Conservation (phyloP, 2,329 filamentous ascomycete species). For the Botrytis galanthina region DNA sequence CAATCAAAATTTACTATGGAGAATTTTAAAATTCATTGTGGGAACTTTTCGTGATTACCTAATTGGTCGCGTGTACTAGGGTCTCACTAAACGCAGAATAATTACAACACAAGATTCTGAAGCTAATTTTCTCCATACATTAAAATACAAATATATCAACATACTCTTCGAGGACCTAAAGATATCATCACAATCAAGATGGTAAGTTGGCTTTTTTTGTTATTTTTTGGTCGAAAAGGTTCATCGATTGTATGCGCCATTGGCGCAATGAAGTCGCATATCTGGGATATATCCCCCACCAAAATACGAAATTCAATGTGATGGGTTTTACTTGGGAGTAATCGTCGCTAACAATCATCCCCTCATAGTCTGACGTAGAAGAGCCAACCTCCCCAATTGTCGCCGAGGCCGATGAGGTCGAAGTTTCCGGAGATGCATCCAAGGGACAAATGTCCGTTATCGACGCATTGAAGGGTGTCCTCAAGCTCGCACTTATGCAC, state of each 20-base stretch:
- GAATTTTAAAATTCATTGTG: conserved; percentile 20
- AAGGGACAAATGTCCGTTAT: conserved; percentile 97
- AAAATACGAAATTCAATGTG: conserved; percentile 16
- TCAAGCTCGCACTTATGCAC: conserved; percentile 99
- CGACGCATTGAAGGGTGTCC: conserved; percentile 96
- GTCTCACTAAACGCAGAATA: conserved; percentile 17
- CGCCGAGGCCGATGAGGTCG: conserved; percentile 83
- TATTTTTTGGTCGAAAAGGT: background rate
- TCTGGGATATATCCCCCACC: background rate
- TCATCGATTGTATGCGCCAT: conserved; percentile 3
- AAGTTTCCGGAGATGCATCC: conserved; percentile 87
- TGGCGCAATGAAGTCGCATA: conserved; percentile 2
- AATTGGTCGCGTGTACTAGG: conserved; percentile 7
- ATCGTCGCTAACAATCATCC: background rate
- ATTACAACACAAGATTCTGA: conserved; percentile 21
- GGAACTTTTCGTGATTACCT: conserved; percentile 21
- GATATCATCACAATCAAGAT: conserved; percentile 31
- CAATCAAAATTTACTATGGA: background rate
- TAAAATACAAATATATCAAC: conserved; percentile 24
- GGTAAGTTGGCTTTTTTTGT: conserved; percentile 19
- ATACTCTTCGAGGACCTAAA: conserved; percentile 38
- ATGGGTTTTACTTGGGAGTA: background rate
- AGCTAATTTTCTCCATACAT: conserved; percentile 21
- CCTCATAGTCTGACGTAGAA: conserved; percentile 96
- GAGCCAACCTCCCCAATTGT: conserved; percentile 87